Evolutionary conservation across 345 rosid species (phyloP), one percentile per base, ranked within the genome.

Genomic region (Dipteronia dyeriana): DNA sequence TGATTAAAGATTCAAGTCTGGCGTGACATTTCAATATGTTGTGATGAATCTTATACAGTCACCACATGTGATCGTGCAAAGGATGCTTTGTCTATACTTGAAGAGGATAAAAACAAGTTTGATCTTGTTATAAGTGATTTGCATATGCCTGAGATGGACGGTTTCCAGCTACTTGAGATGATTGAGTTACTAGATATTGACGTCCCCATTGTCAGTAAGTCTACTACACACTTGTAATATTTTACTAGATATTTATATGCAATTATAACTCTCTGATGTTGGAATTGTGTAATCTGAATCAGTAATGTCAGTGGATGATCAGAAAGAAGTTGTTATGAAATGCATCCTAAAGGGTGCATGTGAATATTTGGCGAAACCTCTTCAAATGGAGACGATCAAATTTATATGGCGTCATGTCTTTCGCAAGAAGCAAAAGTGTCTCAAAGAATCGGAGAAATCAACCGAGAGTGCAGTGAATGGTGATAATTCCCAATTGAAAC

Each of bases 91-190:
- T 66, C 73, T 45, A 38, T 82, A 75, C 82, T 85, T 41, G 75
- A 79, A 67, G 68, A 68, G 16, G 71, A 82, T 25, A 78, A 47
- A 10, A 75, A 26, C 71, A 77, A 43, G 78, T 79, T 85, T 41
- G 87, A 85, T 53, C 26, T 85, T 22, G 74, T 79, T 64, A 38
- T 82, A 29, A 71, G 62, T 31, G 83, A 79, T 65, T 13, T 77
- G 63, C 80, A 80, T 64, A 79, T 82, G 83, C 85, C 85, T 22
- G 85, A 68, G 22, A 77, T 85, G 49, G 78, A 85, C 63, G 87
- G 87, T 45, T 56, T 85, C 45, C 20, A 75, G 70, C 80, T 82
- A 12, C 79, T 82, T 13, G 70, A 82, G 64, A 71, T 77, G 26
- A 60, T 74, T 22, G 75, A 29, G 2, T 17, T 68, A 2, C 78